Evolutionary conservation across 345 rosid species (phyloP).

Genomic region (Zanthoxylum bungeanum): DNA sequence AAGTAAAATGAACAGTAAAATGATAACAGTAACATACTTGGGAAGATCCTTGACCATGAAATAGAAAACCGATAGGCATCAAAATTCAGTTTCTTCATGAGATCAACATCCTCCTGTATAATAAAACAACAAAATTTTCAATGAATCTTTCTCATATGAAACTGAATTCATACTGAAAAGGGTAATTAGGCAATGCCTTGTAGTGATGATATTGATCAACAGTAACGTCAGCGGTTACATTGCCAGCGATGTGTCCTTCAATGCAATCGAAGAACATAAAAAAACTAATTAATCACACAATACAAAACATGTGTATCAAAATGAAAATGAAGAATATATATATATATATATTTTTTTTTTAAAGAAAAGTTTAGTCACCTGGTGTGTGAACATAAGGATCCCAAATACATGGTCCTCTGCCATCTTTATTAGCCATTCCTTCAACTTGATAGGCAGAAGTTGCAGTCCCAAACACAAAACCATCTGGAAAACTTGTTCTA

Average conservation of each 20-base stretch:
- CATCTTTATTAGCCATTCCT: conserved; percentile 58
- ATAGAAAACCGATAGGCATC: conserved; percentile 60
- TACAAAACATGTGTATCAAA: neutral
- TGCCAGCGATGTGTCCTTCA: conserved; percentile 38
- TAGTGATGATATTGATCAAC: neutral
- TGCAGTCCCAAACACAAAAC: conserved; percentile 47
- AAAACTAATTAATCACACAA: neutral
- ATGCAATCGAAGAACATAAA: neutral
- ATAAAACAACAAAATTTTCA: no score
- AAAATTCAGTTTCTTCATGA: conserved; percentile 42
- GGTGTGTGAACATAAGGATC: conserved; percentile 45
- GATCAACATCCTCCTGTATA: conserved; percentile 43
- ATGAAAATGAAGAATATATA: neutral
- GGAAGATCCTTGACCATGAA: conserved; percentile 59
- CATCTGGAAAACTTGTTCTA: conserved; percentile 41
- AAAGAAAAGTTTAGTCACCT: conserved; percentile 22
- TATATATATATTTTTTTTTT: no score
- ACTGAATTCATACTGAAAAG: no score
- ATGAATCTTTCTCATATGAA: no score
- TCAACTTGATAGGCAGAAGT: conserved; percentile 60
- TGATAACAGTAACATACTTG: conserved; percentile 20
- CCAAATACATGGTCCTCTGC: conserved; percentile 71
- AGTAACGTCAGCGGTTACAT: neutral
- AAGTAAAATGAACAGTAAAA: neutral
- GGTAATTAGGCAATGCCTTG: neutral